These are phyloP conservation scores for Solanum arcanum DNA, from an alignment of 257 asterid species.

Conservation along the genomic window DNA sequence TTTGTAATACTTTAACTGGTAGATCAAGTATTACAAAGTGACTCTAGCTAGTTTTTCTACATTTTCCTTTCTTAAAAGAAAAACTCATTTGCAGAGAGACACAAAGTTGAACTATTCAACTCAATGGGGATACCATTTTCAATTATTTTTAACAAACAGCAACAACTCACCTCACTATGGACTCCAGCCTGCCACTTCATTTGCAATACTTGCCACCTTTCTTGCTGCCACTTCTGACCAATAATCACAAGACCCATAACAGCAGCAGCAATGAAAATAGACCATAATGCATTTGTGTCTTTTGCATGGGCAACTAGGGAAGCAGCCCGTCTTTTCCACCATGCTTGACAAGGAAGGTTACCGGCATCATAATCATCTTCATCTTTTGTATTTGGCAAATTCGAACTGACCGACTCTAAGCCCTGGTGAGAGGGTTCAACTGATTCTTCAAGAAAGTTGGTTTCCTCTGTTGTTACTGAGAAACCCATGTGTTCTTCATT, in stretches of 20 bases:
- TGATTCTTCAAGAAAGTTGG: slow-evolving; percentile 15
- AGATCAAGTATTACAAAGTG: not conserved
- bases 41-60: not conserved
- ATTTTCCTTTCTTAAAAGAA: not conserved
- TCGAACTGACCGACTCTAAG: slow-evolving; percentile 17
- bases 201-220: slow-evolving; percentile 64
- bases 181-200: slow-evolving; percentile 43
- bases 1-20: not conserved
- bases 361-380: slow-evolving; percentile 24
- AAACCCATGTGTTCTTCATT: slow-evolving; percentile 21
- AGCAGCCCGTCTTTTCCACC: slow-evolving; percentile 81
- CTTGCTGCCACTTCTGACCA: slow-evolving; percentile 83
- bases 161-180: slow-evolving; percentile 40
- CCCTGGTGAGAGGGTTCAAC: slow-evolving; percentile 17
- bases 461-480: slow-evolving; percentile 20
- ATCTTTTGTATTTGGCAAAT: slow-evolving; percentile 20
- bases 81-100: not conserved
- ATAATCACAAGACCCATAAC: slow-evolving; percentile 80
- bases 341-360: slow-evolving; percentile 73
- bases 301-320: slow-evolving; percentile 59
- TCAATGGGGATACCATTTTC: not conserved
- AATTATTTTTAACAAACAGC: not conserved
- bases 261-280: slow-evolving; percentile 74
- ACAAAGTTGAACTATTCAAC: not conserved
- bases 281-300: slow-evolving; percentile 81